Evolutionary conservation across 306 rosid species (phyloP), one percentile per base, ranked within the genome.

Genomic region (Dryas octopetala): DNA sequence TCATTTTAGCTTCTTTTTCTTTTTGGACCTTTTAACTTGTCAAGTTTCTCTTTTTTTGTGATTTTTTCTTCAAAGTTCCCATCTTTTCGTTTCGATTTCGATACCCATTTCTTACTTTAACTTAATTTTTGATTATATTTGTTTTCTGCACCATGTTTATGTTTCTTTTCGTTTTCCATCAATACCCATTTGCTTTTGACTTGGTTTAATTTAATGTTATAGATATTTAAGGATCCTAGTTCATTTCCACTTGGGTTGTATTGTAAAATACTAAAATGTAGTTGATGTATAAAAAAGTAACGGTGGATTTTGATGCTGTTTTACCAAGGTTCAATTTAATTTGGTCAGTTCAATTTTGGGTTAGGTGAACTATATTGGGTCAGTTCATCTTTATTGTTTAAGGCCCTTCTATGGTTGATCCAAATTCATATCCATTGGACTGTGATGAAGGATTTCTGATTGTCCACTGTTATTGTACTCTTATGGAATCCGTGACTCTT

Each of bases 401-500:
- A n/a, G 63, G 44, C 63, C 4, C 10, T 51, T 63, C 62, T 70
- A 54, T 70, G 65, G 81, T 61, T 61, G 17, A 66, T 71, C 64
- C 26, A n/a, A 57, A 68, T 58, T 45, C 72, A 3, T 50, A 54
- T 71, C 64, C 71, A 79, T 79, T 84, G 78, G 85, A 86, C 82
- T 89, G 75, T 70, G 78, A 13, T 53, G 62, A 51, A 55, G 66
- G 76, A 70, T 40, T 68, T 50, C 74, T 69, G 83, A 83, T 77
- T 78, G 82, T 67, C 66, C 54, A 71, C 80, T 80, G 75, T 71
- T 63, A 79, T 71, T 79, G 82, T 49, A 43, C 79, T 86, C 68
- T 75, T 79, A 66, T 76, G 79, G 71, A 78, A 75, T 78, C 87
- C 79, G 82, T 87, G 86, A 85, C 77, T 76, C 32, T 62, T 49